Evolutionary conservation across 225 moss, liverwort and hornwort species (phyloP).

Genomic region (Marchantia paleacea): DNA sequence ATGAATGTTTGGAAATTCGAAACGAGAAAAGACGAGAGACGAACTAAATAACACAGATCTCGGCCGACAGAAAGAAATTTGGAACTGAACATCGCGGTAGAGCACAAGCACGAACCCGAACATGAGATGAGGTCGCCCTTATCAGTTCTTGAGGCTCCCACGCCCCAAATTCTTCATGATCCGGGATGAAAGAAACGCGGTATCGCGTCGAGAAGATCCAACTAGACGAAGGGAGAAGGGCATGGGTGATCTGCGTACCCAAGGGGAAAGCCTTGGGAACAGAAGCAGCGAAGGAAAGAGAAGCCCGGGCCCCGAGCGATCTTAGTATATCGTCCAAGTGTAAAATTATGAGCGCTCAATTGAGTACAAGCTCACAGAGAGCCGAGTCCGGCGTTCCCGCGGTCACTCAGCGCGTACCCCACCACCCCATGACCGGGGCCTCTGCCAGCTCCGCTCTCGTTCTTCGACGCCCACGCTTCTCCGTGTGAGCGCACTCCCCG

Average conservation of each 20-base stretch:
- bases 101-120: conserved; percentile 7
- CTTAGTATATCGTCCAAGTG: not conserved
- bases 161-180: not conserved
- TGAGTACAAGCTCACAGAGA: not conserved
- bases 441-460: conserved; percentile 14
- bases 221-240: not conserved
- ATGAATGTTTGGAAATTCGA: not conserved
- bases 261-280: conserved; percentile 14
- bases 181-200: not conserved
- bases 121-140: not conserved
- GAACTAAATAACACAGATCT: not conserved
- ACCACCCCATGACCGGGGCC: conserved; percentile 14
- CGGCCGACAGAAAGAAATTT: not conserved
- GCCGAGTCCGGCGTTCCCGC: conserved; percentile 24
- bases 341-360: not conserved
- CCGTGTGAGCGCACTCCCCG: not conserved
- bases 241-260: conserved; percentile 1
- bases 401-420: conserved; percentile 12
- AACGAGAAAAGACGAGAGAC: not conserved
- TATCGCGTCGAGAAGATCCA: not conserved
- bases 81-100: not conserved
- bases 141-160: not conserved
- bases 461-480: conserved; percentile 7
- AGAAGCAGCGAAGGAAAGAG: conserved; percentile 4
- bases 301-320: not conserved